Base-by-base conservation (phyloP, 2,329 filamentous ascomycete genomes). In the Trichothecium sympodiale region DNA sequence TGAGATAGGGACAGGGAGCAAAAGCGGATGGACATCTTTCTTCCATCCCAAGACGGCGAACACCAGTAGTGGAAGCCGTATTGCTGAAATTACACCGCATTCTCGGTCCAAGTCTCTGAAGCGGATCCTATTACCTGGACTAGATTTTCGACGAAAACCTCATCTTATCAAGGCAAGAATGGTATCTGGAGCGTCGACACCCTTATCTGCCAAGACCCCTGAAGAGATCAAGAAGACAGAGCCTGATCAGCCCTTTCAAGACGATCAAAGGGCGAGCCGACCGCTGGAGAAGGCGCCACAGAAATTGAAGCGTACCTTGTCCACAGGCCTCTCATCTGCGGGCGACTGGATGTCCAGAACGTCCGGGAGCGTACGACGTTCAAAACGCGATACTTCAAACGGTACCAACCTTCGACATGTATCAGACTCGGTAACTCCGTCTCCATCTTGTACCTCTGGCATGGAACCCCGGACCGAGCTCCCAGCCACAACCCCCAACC, bases 271-370 rank as follows among this genome's bases (percentile, higher is more conserved):
- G 9, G 39, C 41, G 20, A 29, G 33, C 20, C 37, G 49, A 39
- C 46, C 56, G 2, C 48, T 53, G 3, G 60, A 65, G 27, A 54
- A 54, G 18, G 62, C 62, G 2, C 61, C 64, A 3, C 58, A 62
- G 7, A 67, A 63, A 45, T 59, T 54, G 34, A 57, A 61, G 36
- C 65, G 69, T 39, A 77, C 75, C 13, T 57, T 73, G 17, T 78
- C 76, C 13, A 69, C 74, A 62, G 71, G 75, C 37, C 73, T 80
- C 40, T 62, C 63, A 40, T 71, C 74, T 2, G 64, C 74, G 13
- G 62, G 59, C 34, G 68, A 59, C 34, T 77, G 74, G 72, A 69
- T 76, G 42, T 57, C 69, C 25, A 69, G 60, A 50, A 62, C 66
- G 5, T 54, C 57, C 8, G 67, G 71, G 37, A 79, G 74, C 54